Evolutionary conservation across 306 rosid species (phyloP), one percentile per base, ranked within the genome.

Genomic region (Gillenia trifoliata): DNA sequence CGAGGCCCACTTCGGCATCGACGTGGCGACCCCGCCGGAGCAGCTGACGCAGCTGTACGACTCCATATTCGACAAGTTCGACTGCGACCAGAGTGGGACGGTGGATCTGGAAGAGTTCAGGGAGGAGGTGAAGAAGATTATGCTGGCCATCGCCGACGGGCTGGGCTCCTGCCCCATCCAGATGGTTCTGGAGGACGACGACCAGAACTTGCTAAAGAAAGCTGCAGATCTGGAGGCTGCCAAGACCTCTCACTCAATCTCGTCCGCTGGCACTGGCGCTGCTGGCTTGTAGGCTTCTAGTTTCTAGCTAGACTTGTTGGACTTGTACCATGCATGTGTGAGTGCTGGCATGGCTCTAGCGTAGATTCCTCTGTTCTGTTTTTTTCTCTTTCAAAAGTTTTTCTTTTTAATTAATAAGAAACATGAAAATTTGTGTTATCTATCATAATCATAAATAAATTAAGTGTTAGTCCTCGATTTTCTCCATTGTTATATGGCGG

Each of bases 171-270:
- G 72, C 1, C 98, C 98, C 1, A 91, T 93, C n/a, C 93, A 81
- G 80, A 93, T 93, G 98, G 87, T 38, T 15, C 96, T 93, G 0
- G 92, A 91, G 15, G 95, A 89, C 25, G 91, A 79, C 15, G 63
- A 79, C 29, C 72, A 80, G 3, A 80, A 68, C 34, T 86, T 91
- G 26, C 89, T 93, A 6, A 86, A 93, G 85, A 87, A 83, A 54
- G 97, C 97, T 0, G 97, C 88, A 0, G 97, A 93, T 88, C 96
- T 89, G 2, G 98, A 93, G 73, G 96, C 96, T 59, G 86, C 98
- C 26, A 93, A 86, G 73, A 28, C 30, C 73, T 50, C 23, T 5
- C 16, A 2, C 30, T 57, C 2, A 22, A 23, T 22, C 63, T 23
- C 30, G 10, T 23, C 13, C 11, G 57, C 11, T 20, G 22, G 57